Evolutionary conservation across 768 basidiomycete species (phyloP).

Genomic region (Kwoniella pini): DNA sequence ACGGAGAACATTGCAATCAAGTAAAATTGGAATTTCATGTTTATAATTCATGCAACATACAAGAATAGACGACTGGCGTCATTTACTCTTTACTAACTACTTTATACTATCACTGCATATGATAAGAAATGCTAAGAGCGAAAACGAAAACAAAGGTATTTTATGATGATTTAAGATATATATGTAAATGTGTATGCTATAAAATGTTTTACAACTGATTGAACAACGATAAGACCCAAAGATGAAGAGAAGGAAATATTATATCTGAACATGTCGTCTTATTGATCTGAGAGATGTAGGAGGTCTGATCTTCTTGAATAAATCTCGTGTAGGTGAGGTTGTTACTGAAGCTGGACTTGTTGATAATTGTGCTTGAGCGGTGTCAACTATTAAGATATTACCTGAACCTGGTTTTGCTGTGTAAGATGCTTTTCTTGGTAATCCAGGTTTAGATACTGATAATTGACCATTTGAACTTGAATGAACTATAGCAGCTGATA

Average conservation of each 20-base stretch:
- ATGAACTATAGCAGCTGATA: constrained; percentile 30
- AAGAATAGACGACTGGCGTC: background rate
- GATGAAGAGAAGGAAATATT: background rate
- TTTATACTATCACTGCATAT: background rate
- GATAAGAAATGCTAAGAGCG: background rate
- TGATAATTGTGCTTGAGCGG: constrained; percentile 11
- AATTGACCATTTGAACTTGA: constrained; percentile 34
- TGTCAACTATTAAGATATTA: constrained; percentile 34
- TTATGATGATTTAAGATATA: background rate
- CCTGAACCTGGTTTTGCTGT: constrained; percentile 34
- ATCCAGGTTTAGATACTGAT: constrained; percentile 27
- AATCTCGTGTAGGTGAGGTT: constrained; percentile 27
- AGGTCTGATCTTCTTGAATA: constrained; percentile 27
- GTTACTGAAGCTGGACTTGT: constrained; percentile 10
- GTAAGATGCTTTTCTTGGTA: constrained; percentile 48
- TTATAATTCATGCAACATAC: background rate
- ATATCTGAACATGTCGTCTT: constrained; percentile 22
- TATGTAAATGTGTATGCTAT: background rate
- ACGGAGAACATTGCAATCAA: too few species aligned
- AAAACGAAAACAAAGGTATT: background rate
- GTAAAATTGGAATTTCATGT: background rate
- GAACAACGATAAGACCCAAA: background rate
- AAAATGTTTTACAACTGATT: background rate
- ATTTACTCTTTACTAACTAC: background rate
- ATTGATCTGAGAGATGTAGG: constrained; percentile 28